These are phyloP conservation scores for Malania oleifera DNA, from an alignment of 164 flowering plant genomes.

Conservation along the genomic window DNA sequence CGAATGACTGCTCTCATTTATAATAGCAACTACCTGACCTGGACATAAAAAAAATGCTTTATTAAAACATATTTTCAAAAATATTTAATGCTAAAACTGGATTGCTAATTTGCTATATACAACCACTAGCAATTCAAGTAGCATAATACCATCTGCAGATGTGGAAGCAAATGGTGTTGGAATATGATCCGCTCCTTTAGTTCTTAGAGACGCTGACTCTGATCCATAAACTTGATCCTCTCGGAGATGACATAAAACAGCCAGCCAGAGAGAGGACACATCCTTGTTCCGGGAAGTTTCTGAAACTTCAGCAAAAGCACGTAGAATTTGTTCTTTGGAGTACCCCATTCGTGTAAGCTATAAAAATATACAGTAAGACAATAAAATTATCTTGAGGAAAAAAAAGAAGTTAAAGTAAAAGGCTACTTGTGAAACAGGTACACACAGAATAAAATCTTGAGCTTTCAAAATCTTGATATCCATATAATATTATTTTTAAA, in stretches of 20 bases:
- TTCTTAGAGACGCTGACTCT: slow-evolving; percentile 21
- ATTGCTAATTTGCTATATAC: not conserved
- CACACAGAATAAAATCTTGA: too few relatives aligned
- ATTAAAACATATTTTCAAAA: not conserved
- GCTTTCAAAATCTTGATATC: too few relatives aligned
- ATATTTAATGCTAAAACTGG: not conserved
- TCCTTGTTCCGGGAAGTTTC: slow-evolving; percentile 31
- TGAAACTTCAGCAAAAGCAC: slow-evolving; percentile 42
- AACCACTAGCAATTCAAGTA: not conserved
- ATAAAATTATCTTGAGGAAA: not conserved
- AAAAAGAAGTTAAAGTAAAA: not conserved
- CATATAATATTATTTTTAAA: too few relatives aligned
- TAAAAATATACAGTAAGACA: slow-evolving; percentile 10
- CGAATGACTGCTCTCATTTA: slow-evolving; percentile 5
- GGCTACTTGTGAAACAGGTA: not conserved
- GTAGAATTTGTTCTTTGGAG: slow-evolving; percentile 40
- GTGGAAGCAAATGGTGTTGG: slow-evolving; percentile 16
- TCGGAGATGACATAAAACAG: slow-evolving; percentile 43
- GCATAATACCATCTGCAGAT: slow-evolving; percentile 19
- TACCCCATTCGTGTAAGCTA: slow-evolving; percentile 51
- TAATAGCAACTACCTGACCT: slow-evolving; percentile 23
- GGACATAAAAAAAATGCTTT: slow-evolving; percentile 1
- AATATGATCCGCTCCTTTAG: slow-evolving; percentile 15
- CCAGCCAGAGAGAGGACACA: slow-evolving; percentile 45
- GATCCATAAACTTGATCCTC: slow-evolving; percentile 44